Conservation (phyloP, 1,139 yeast species). For the Lodderomyces parapsilosis region DNA sequence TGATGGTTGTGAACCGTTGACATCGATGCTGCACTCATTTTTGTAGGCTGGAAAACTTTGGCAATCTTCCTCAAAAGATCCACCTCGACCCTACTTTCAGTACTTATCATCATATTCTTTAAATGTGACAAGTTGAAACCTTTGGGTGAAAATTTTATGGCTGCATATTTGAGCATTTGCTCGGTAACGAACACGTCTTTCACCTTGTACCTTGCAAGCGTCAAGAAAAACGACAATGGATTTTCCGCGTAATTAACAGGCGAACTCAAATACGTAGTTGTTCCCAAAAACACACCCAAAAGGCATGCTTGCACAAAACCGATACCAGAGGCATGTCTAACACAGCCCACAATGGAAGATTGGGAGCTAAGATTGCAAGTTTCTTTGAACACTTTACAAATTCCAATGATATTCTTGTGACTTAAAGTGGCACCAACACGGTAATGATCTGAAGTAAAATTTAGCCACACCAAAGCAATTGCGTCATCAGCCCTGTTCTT, state of each 20-base stretch:
- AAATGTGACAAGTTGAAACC: slow-evolving; percentile 64
- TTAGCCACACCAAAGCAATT: slow-evolving; percentile 60
- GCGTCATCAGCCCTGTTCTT: slow-evolving; percentile 44
- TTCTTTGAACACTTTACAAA: slow-evolving; percentile 88
- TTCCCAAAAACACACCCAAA: slow-evolving; percentile 83
- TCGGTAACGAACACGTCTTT: slow-evolving; percentile 86
- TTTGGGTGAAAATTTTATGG: slow-evolving; percentile 60
- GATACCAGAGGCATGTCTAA: slow-evolving; percentile 77
- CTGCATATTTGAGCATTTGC: slow-evolving; percentile 79
- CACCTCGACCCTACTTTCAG: slow-evolving; percentile 71
- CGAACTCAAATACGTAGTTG: slow-evolving; percentile 77
- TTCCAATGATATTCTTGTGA: slow-evolving; percentile 66
- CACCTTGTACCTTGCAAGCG: slow-evolving; percentile 74
- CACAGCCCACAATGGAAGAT: slow-evolving; percentile 80
- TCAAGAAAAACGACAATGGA: slow-evolving; percentile 70
- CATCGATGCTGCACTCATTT: slow-evolving; percentile 67
- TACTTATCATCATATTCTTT: slow-evolving; percentile 82
- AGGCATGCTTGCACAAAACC: slow-evolving; percentile 85
- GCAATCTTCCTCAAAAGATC: slow-evolving; percentile 61
- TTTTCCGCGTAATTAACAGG: slow-evolving; percentile 77
- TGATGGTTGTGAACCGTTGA: slow-evolving; percentile 77
- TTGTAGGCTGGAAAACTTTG: slow-evolving; percentile 61
- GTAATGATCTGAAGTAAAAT: slow-evolving; percentile 72
- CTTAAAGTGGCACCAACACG: slow-evolving; percentile 64
- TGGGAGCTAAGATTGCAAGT: slow-evolving; percentile 80